These are phyloP conservation scores for Yamagishiella unicocca DNA, from an alignment of 139 green algal species.

Conservation along the genomic window DNA sequence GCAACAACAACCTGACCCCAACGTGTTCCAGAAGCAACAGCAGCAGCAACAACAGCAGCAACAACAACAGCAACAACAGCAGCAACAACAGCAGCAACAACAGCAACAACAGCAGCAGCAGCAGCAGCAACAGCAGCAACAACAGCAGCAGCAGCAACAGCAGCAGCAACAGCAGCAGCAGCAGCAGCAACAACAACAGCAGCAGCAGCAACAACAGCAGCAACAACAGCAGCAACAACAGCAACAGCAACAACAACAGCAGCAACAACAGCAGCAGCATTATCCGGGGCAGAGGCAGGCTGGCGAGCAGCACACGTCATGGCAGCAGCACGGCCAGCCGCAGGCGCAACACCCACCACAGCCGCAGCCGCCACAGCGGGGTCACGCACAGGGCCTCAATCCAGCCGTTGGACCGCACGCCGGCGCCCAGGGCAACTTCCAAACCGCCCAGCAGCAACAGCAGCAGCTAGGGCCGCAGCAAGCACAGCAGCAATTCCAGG, in stretches of 20 bases:
- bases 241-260: neutral
- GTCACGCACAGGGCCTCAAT: neutral
- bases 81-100: neutral
- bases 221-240: neutral
- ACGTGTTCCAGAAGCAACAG: neutral
- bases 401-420: neutral
- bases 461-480: neutral
- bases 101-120: neutral
- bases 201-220: neutral
- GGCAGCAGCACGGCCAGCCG: neutral
- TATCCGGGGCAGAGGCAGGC: neutral
- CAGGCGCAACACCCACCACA: neutral
- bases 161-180: neutral
- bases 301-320: too few relatives aligned
- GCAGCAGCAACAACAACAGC: neutral
- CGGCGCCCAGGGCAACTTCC: neutral
- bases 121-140: neutral
- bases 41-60: neutral
- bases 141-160: neutral
- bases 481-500: conserved; percentile 6
- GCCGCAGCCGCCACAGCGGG: neutral
- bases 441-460: neutral
- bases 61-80: neutral
- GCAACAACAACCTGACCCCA: neutral
- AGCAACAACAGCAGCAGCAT: neutral